These are phyloP conservation scores for Lepraria neglecta DNA, from an alignment of 495 filamentous ascomycete species.

Conservation along the genomic window DNA sequence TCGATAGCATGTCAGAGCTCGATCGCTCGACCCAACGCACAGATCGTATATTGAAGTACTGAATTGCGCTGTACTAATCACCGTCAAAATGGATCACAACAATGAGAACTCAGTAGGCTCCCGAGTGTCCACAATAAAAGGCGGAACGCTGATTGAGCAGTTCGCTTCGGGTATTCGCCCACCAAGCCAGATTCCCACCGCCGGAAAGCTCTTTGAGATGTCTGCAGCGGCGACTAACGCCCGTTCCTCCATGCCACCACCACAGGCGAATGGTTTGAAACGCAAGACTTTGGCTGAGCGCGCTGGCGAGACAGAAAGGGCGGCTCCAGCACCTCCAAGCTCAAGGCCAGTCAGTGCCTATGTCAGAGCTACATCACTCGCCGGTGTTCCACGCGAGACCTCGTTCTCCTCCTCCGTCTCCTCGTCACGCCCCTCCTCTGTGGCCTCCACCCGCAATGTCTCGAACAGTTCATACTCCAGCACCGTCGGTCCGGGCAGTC, in stretches of 20 bases:
- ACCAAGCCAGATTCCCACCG: constrained; percentile 23
- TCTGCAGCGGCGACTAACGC: constrained; percentile 63
- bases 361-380: constrained; percentile 36
- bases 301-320: constrained; percentile 46
- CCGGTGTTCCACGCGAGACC: constrained; percentile 38
- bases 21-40: not conserved
- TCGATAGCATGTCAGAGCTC: not conserved
- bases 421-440: constrained; percentile 40
- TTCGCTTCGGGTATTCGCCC: constrained; percentile 25
- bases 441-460: constrained; percentile 43
- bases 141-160: constrained; percentile 11
- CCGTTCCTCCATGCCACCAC: constrained; percentile 51
- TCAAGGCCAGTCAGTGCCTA: constrained; percentile 32
- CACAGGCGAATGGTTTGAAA: constrained; percentile 41
- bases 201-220: constrained; percentile 47
- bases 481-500: constrained; percentile 49
- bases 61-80: no score
- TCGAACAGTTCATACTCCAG: constrained; percentile 48
- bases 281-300: constrained; percentile 54
- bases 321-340: constrained; percentile 35
- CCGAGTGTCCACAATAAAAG: not conserved
- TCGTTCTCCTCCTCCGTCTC: constrained; percentile 40
- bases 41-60: no score
- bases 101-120: constrained; percentile 28
- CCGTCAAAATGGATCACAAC: constrained; percentile 21